These are phyloP conservation scores for Agastache rugosa DNA, from an alignment of 257 asterid species.

Conservation along the genomic window DNA sequence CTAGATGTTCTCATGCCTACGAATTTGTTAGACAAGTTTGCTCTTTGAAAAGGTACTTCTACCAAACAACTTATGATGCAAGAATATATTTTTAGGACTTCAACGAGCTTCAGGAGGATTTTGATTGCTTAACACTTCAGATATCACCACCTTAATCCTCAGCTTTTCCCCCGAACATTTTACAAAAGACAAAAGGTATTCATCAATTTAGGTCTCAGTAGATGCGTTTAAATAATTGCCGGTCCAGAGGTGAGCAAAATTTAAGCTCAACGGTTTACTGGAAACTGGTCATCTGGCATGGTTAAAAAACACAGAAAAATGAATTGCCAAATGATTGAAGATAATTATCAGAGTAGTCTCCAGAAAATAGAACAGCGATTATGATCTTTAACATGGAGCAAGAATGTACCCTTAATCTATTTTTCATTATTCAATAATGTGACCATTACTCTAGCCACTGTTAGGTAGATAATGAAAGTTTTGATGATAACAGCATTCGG, in stretches of 20 bases:
- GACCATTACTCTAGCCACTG: slow-evolving; percentile 2
- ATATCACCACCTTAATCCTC: neutral
- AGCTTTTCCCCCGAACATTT: neutral
- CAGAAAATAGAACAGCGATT: neutral
- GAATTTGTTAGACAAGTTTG: neutral
- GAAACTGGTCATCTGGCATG: no score
- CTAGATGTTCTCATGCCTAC: neutral
- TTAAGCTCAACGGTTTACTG: no score
- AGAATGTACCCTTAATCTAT: neutral
- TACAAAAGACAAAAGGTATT: neutral
- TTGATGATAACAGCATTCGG: slow-evolving; percentile 8
- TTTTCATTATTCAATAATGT: neutral
- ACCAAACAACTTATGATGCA: neutral
- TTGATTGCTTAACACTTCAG: neutral
- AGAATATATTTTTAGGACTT: neutral
- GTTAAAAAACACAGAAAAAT: no score
- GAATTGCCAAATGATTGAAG: no score
- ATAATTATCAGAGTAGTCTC: slow-evolving; percentile 12
- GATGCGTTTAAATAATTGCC: no score
- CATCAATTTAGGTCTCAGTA: neutral
- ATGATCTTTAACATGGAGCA: neutral
- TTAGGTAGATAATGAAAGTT: neutral
- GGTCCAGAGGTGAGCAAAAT: no score
- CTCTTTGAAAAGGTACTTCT: neutral
- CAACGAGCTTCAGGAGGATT: neutral